A percentile compares a stretch with the other conserved stretches of the same genome.
Conservation (phyloP, 1,284 basidiomycete species). For the Puccinia polysora region DNA sequence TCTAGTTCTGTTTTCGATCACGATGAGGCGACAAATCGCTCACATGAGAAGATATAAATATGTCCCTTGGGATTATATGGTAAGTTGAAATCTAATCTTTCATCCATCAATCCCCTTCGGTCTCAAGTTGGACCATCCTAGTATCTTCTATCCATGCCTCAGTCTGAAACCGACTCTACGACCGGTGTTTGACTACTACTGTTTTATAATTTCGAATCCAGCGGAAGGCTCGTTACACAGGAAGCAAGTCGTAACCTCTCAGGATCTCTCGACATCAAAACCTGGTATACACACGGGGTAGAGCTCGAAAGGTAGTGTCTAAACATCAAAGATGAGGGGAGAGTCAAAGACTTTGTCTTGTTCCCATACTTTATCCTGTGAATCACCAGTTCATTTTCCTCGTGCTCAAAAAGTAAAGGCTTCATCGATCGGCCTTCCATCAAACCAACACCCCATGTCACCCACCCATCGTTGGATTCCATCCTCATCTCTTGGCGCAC, state of each 20-base stretch:
- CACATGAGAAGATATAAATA: conserved; percentile 43
- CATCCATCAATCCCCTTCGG: neutral
- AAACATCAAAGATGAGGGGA: too few relatives aligned
- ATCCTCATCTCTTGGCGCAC: too few relatives aligned
- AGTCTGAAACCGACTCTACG: neutral
- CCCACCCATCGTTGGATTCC: too few relatives aligned
- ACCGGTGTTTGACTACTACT: conserved; percentile 39
- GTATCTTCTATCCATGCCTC: neutral
- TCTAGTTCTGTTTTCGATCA: conserved; percentile 76
- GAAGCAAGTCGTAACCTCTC: conserved; percentile 9
- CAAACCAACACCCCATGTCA: too few relatives aligned
- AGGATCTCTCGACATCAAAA: neutral
- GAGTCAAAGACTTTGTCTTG: too few relatives aligned
- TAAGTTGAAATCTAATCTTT: too few relatives aligned
- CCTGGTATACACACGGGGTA: neutral
- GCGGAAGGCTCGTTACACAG: conserved; percentile 36
- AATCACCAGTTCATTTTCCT: too few relatives aligned
- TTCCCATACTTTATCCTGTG: too few relatives aligned
- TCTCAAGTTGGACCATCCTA: neutral
- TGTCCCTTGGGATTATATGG: conserved; percentile 43
- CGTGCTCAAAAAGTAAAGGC: too few relatives aligned
- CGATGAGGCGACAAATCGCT: conserved; percentile 79
- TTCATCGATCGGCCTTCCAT: too few relatives aligned
- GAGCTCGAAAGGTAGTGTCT: too few relatives aligned
- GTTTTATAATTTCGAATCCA: conserved; percentile 3